phyloP scores from a whole-genome alignment of 305 asterid species.

The Solanum hybrid region DNA sequence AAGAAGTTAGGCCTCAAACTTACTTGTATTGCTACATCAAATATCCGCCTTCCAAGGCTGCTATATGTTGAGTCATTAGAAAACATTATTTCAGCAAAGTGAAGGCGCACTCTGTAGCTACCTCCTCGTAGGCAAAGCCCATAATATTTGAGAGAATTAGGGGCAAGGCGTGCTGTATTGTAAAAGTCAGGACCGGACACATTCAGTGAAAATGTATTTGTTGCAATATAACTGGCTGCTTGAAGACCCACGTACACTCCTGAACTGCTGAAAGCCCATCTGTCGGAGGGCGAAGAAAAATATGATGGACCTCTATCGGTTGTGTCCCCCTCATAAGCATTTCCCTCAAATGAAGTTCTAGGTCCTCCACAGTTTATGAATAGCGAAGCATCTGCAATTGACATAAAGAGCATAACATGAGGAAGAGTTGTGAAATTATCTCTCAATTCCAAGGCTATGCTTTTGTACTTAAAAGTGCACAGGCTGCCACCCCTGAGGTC shows the following conservation, averaged over 20 bases:
- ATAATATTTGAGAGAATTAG: slow-evolving; percentile 62
- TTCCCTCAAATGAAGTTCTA: slow-evolving; percentile 26
- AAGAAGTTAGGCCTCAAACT: slow-evolving; percentile 9
- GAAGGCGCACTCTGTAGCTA: slow-evolving; percentile 75
- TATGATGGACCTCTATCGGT: slow-evolving; percentile 36
- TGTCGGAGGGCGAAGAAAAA: slow-evolving; percentile 26
- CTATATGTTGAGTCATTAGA: slow-evolving; percentile 36
- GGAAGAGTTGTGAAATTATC: background rate
- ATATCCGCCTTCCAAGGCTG: slow-evolving; percentile 72
- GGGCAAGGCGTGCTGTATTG: slow-evolving; percentile 62
- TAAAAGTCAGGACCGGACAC: slow-evolving; percentile 30
- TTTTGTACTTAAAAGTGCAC: background rate
- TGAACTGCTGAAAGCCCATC: slow-evolving; percentile 83
- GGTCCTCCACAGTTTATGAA: slow-evolving; percentile 84
- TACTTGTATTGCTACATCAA: slow-evolving; percentile 85
- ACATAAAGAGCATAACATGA: background rate
- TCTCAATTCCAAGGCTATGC: background rate
- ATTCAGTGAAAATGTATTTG: slow-evolving; percentile 19
- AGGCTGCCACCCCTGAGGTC: background rate
- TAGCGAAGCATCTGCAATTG: slow-evolving; percentile 44
- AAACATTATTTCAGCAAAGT: slow-evolving; percentile 82
- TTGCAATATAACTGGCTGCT: slow-evolving; percentile 5
- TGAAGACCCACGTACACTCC: slow-evolving; percentile 34
- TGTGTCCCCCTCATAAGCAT: slow-evolving; percentile 51
- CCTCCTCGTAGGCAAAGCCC: slow-evolving; percentile 70